Base-by-base conservation (phyloP, 140 eudicot species). In the Ambrosia hybrid region DNA sequence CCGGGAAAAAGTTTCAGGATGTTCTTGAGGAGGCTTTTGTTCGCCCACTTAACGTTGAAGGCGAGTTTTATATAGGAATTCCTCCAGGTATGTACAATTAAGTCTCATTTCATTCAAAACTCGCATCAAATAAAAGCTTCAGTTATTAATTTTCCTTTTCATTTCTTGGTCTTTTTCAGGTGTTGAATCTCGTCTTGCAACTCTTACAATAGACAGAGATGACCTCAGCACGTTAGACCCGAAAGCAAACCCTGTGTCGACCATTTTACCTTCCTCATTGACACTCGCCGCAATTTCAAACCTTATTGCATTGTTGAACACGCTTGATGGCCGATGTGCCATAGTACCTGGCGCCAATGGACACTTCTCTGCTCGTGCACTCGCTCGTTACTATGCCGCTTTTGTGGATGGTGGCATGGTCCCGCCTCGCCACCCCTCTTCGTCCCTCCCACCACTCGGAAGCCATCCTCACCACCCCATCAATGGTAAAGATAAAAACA, bases 321-420 rank as follows among this genome's bases (percentile, higher is more conserved):
- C 91, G 1, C 96, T 93, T 17, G 59, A 75, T 43, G 75, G 83
- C 16, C 96, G 98, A 1, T 96, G 96, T 41, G 93, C 97, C 69
- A 90, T 90, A 55, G 80, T 90, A 67, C 98, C 98, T 37, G 89
- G 97, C 5, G 96, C 91, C 16, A 93, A 93, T 26, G 91, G 88
- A 21, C 97, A 93, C 71, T 81, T 92, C 83, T 93, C 98, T 0
- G 98, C 98, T 30, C 97, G 98, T 58, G 98, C 98, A 72, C 82
- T 93, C 34, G 97, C 97, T 10, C 95, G 98, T 71, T 93, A 93
- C 82, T 93, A 93, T 79, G 97, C 98, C 26, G 78, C 91, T 55
- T 87, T 93, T 3, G 89, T 83, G 38, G 98, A 90, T 15, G 80
- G 78, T 14, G 98, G 97, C 43, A 30, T 34, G 1, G 60, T 90